Conservation (phyloP, 2,329 filamentous ascomycete species). For the Cladosporium colombiae region DNA sequence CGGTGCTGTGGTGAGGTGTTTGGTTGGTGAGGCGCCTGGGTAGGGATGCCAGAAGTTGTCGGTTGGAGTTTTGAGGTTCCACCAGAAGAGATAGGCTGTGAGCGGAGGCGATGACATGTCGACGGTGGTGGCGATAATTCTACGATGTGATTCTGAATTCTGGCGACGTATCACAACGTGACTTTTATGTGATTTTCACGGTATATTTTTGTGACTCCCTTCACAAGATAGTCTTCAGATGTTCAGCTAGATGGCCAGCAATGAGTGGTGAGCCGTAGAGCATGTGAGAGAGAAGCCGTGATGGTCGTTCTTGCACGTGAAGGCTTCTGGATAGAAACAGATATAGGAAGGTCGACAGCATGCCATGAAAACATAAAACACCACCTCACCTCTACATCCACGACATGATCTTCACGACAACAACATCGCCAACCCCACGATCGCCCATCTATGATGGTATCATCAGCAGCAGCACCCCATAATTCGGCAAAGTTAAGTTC, state of each 20-base stretch:
- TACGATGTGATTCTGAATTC: not conserved
- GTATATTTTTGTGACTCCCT: not conserved
- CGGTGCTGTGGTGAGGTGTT: conserved; percentile 25
- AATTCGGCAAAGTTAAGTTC: conserved; percentile 3
- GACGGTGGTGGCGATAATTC: not conserved
- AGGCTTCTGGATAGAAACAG: not conserved
- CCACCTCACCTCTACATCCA: not conserved
- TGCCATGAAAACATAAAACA: not conserved
- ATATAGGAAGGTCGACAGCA: not conserved
- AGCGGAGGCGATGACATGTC: conserved; percentile 13
- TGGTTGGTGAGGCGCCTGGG: conserved; percentile 24
- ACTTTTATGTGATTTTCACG: not conserved
- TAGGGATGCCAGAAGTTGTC: conserved; percentile 36
- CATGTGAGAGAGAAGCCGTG: not conserved
- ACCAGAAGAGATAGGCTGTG: conserved; percentile 33
- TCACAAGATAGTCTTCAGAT: not conserved
- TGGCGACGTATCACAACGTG: not conserved
- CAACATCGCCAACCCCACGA: not conserved
- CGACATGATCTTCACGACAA: not conserved
- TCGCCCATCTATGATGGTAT: not conserved
- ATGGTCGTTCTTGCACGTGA: not conserved
- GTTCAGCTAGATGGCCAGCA: not conserved
- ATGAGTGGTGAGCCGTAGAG: not conserved
- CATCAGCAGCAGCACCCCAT: not conserved
- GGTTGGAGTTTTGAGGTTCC: conserved; percentile 31